Base-by-base conservation (phyloP, 2,329 filamentous ascomycete genomes). In the Paecilomyces formosus region DNA sequence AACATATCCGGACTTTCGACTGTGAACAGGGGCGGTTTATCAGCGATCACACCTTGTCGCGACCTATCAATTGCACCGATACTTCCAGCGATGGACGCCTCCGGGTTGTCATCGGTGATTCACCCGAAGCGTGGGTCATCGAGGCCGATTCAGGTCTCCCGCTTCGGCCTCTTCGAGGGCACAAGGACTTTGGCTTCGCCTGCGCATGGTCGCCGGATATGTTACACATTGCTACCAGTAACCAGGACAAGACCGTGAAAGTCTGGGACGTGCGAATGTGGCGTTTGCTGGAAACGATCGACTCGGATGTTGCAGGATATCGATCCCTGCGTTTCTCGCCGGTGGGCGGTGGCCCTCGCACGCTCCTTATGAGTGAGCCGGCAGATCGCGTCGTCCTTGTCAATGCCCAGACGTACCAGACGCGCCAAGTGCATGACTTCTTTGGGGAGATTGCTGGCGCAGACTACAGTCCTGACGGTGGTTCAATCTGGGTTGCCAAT, bases 1-100 rank as follows among this genome's bases (percentile, higher is more conserved):
- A 75, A 49, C 77, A 78, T 49, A 69, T 85, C 12, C 81, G 82
- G 8, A 70, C 81, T 28, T 74, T 86, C 30, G 82, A 86, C 65
- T 78, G 79, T 64, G 72, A 70, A 33, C 81, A 74, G 3, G 76
- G 77, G 62, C 69, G 68, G 24, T 77, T 78, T 58, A 56, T 73
- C 11, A 65, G 67, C 15, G 69, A 70, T 30, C 72, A 78, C 55
- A 68, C 68, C 45, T 71, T 76, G 21, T 69, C 70, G 12, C 72
- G 71, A 11, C 72, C 73, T 22, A 72, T 79, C 55, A 79, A 79
- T 58, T 79, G 76, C 66, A 76, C 76, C 18, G 71, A 74, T 39
- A 78, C 76, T 0, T 77, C 76, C 12, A 71, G 70, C 0, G 76
- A 78, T 56, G 71, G 72, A 15, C 75, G 77, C 13, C 66, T 79